These are phyloP conservation scores for Crithidia expoeki DNA, from an alignment of 208 protist species.

Conservation along the genomic window DNA sequence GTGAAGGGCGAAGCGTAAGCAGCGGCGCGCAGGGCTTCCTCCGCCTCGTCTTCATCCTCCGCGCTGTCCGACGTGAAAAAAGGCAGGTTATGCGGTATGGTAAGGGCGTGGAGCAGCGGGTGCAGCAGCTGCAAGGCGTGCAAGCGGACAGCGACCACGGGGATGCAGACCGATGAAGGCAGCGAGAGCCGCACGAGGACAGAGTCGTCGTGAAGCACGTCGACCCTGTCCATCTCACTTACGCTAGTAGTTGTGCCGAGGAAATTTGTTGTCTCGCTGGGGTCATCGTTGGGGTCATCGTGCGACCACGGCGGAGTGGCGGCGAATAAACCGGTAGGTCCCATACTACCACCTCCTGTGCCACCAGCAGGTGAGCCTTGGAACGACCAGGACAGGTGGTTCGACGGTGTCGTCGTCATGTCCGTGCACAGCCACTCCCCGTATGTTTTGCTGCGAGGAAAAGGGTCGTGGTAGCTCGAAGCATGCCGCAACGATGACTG, in stretches of 20 bases:
- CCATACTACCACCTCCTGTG: neutral
- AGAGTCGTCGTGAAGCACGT: conserved; percentile 13
- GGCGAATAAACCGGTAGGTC: neutral
- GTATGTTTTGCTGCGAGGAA: conserved; percentile 10
- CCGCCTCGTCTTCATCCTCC: conserved; percentile 17
- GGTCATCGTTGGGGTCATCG: conserved; percentile 18
- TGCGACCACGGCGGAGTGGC: conserved; percentile 16
- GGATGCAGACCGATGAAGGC: conserved; percentile 29
- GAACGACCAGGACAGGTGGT: neutral
- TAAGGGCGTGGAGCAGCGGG: conserved; percentile 29
- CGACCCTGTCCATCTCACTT: neutral
- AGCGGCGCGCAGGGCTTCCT: conserved; percentile 10
- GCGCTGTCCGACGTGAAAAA: neutral
- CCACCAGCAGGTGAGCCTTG: neutral
- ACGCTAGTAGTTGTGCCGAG: conserved; percentile 11
- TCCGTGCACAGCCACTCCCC: conserved; percentile 22
- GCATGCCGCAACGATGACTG: neutral
- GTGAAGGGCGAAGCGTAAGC: conserved; percentile 8
- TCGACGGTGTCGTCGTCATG: neutral
- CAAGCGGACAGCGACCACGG: conserved; percentile 26
- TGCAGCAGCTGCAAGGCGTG: conserved; percentile 31
- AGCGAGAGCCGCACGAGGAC: conserved; percentile 27
- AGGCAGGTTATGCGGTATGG: neutral
- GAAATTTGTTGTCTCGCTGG: conserved; percentile 15
- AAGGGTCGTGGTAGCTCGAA: conserved; percentile 15